A percentile compares a stretch with the other conserved stretches of the same genome.
Conservation (phyloP, 768 basidiomycete genomes). For the Podaxis sp. region DNA sequence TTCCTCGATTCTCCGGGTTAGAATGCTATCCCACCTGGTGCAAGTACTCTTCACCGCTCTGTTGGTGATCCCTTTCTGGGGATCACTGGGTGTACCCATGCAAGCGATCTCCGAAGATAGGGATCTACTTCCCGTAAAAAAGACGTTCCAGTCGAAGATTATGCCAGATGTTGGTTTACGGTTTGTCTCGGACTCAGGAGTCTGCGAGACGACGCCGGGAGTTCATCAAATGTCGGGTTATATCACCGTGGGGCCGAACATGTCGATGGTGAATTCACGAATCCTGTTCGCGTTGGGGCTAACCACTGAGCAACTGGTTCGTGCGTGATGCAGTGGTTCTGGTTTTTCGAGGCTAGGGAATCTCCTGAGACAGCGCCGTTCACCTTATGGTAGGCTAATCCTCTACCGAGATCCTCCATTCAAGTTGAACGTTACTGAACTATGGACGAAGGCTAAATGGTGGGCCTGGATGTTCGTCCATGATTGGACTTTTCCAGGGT, state of each 20-base stretch:
- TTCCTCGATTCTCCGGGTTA: background rate
- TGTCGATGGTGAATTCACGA: constrained; percentile 50
- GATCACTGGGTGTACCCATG: constrained; percentile 1
- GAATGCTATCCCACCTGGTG: background rate
- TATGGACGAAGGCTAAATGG: constrained; percentile 48
- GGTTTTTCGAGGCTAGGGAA: constrained; percentile 67
- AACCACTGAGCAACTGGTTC: background rate
- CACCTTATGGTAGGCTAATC: constrained; percentile 49
- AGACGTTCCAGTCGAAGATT: constrained; percentile 21
- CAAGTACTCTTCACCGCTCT: background rate
- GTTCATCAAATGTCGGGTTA: constrained; percentile 65
- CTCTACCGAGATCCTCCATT: constrained; percentile 27
- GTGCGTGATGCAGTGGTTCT: constrained; percentile 44
- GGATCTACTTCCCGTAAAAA: constrained; percentile 5
- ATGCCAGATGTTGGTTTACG: constrained; percentile 35
- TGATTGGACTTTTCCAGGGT: constrained; percentile 63
- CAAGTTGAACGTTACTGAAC: background rate
- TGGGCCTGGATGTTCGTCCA: constrained; percentile 57
- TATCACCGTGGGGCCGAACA: constrained; percentile 53
- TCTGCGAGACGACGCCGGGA: constrained; percentile 65
- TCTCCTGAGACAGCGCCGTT: constrained; percentile 61
- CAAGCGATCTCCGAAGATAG: constrained; percentile 14
- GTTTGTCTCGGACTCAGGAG: constrained; percentile 56
- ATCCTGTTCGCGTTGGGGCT: background rate
- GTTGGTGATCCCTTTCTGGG: background rate